Base-by-base conservation (phyloP, 2,329 filamentous ascomycete species). In the Talaromyces sp. region DNA sequence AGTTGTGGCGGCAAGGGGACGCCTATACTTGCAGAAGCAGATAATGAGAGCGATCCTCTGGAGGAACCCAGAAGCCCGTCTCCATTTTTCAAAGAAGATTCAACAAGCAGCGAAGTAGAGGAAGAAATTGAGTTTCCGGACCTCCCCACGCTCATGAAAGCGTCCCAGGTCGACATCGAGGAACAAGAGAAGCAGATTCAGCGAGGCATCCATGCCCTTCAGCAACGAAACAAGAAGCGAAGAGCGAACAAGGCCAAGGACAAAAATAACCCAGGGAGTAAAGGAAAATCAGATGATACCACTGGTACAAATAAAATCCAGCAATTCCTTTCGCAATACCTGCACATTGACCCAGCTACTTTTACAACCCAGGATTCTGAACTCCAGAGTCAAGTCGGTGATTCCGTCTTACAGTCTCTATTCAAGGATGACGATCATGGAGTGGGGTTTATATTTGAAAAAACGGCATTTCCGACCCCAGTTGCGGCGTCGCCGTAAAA, bases 1-100 rank as follows among this genome's bases (percentile, higher is more conserved):
- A 72, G 73, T 0, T 91, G 88, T 69, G 81, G 79, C 6, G 87
- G 87, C 0, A 77, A 71, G 9, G 87, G 86, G 3, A 61, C 27
- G 2, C 52, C 53, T 25, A 52, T 63, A 25, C 28, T 53, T 9
- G n/a, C 56, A 32, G 27, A 30, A 28, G 47, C n/a, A 2, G 55
- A 63, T 28, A 28, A 53, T 30, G 69, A 67, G 19, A 63, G 63
- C 3, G 69, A 66, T 30, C 19, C 30, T 17, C 36, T 32, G 2
- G 58, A 55, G 19, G 58, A 28, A 47, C 36, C 36, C 8, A 47
- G 55, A 27, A 57, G 47, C 15, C 17, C 53, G 3, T 61, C 59
- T n/a, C 59, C 59, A 36, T 61, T 61, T 39, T 62, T 53, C 39
- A 62, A 44, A 49, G 22, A 39, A 27, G 32, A 62, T 42, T n/a